These are phyloP conservation scores for Prunus fruticosa DNA, from an alignment of 306 rosid genomes.

Conservation along the genomic window DNA sequence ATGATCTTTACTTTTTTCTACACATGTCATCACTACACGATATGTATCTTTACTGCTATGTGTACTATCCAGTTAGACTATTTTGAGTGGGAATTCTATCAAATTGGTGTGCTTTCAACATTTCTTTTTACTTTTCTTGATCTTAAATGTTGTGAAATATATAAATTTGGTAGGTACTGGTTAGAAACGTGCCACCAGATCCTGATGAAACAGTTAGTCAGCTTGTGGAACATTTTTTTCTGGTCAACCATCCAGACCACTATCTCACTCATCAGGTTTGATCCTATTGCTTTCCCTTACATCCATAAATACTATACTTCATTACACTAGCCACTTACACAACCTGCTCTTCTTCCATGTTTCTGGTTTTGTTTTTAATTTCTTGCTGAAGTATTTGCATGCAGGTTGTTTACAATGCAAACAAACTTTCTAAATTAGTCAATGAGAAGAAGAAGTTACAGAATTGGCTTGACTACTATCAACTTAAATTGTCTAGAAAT, in stretches of 20 bases:
- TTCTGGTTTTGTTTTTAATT: neutral
- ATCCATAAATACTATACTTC: neutral
- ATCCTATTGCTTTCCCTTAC: neutral
- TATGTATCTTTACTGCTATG: neutral
- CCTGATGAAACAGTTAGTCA: conserved; percentile 82
- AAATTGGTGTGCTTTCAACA: neutral
- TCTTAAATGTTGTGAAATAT: neutral
- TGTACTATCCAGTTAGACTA: neutral
- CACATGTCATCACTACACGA: neutral
- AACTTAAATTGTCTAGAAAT: conserved; percentile 73
- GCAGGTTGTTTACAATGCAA: conserved; percentile 89
- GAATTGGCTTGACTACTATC: conserved; percentile 94
- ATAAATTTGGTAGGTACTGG: conserved; percentile 62
- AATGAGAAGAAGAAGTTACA: conserved; percentile 66
- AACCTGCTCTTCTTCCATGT: neutral
- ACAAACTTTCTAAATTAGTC: conserved; percentile 67
- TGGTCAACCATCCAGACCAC: conserved; percentile 94
- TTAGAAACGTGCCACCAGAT: conserved; percentile 95
- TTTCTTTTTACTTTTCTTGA: neutral
- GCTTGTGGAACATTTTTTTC: conserved; percentile 96
- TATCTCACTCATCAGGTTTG: conserved; percentile 86
- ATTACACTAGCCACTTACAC: neutral
- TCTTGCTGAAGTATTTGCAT: conserved; percentile 14
- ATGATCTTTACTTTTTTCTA: neutral
- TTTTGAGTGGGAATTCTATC: conserved; percentile 1